Conservation (phyloP, 2,329 filamentous ascomycete genomes). For the Fusarium phyllophilum region DNA sequence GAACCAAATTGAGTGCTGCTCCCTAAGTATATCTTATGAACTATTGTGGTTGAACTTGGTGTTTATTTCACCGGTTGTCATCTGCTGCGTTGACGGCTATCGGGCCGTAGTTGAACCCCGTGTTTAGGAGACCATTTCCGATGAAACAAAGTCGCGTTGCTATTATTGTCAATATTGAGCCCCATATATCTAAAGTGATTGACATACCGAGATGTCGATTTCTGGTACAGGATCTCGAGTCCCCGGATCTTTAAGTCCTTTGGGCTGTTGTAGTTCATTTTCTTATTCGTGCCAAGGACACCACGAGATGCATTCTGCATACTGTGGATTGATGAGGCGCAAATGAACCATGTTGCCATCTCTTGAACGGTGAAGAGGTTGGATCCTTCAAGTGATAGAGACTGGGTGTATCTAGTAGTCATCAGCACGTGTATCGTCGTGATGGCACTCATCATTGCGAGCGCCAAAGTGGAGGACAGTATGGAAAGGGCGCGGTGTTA, state of each 20-base stretch:
- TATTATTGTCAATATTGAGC: not conserved
- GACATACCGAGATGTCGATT: not conserved
- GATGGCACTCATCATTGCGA: not conserved
- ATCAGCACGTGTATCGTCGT: not conserved
- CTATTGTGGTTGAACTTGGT: not conserved
- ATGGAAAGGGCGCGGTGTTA: not conserved
- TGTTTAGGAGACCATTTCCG: not conserved
- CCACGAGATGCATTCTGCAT: not conserved
- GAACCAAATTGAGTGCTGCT: not conserved
- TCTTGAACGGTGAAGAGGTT: not conserved
- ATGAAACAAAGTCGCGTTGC: not conserved
- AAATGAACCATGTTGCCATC: not conserved
- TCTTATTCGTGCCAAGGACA: not conserved
- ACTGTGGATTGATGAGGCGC: not conserved
- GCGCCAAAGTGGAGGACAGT: not conserved
- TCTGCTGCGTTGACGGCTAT: not conserved
- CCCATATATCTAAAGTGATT: not conserved
- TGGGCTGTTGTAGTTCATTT: not conserved
- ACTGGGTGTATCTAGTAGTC: not conserved
- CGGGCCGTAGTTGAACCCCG: not conserved
- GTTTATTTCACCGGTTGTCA: not conserved
- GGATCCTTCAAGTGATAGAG: not conserved
- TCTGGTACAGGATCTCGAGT: not conserved
- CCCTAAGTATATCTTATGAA: not conserved
- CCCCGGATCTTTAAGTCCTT: not conserved